These are phyloP conservation scores for Aegilops sharonensis DNA, from an alignment of 176 grass and related monocot species.

Conservation along the genomic window DNA sequence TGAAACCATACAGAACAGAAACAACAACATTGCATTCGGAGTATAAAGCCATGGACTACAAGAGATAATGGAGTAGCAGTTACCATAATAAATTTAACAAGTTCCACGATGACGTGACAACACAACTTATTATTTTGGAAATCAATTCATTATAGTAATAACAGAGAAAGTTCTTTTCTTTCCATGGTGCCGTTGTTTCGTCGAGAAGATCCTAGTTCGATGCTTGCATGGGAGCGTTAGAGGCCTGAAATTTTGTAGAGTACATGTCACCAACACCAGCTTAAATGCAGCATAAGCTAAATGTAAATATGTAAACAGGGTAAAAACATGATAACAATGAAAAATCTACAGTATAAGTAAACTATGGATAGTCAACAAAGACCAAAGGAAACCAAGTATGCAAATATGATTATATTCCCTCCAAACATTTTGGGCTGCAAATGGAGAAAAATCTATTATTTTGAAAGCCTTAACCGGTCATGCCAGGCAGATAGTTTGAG, in stretches of 20 bases:
- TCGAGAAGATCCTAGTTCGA: not conserved
- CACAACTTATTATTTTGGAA: not conserved
- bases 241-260: not conserved
- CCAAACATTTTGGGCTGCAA: not conserved
- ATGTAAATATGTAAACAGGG: not conserved
- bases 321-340: not conserved
- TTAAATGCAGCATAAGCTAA: not conserved
- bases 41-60: not conserved
- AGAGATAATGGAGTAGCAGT: not conserved
- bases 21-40: not conserved
- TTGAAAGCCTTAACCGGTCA: not conserved
- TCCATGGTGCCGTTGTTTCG: not conserved
- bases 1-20: too few relatives aligned
- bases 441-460: not conserved
- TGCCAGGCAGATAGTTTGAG: not conserved
- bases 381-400: not conserved
- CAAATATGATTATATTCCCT: too few relatives aligned
- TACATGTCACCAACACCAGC: not conserved
- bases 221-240: not conserved
- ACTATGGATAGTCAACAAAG: not conserved
- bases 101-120: not conserved
- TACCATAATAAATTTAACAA: not conserved
- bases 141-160: not conserved
- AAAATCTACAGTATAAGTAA: not conserved
- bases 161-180: not conserved